Evolutionary conservation across 768 basidiomycete genomes (phyloP), one percentile per base, ranked within the genome.

Genomic region (Phaeotremella skinneri): DNA sequence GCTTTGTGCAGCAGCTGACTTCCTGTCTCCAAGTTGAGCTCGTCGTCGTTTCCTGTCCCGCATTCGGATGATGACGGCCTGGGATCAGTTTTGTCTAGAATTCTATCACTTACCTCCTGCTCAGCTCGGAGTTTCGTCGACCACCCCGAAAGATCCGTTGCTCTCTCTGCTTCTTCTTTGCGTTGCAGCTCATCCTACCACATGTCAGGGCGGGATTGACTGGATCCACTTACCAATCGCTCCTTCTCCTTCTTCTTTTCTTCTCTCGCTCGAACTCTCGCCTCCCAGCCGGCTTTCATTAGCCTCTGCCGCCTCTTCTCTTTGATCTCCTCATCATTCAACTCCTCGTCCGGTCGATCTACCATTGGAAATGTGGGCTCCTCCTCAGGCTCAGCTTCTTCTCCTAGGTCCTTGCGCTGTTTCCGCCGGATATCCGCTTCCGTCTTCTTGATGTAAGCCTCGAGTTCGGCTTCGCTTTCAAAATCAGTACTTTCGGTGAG

Each of bases 271-370:
- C 90, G 85, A 31, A 85, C 84, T 21, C 96, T 86, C 0, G 93
- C 91, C 58, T 98, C 94, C 75, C 87, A 92, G 0, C 90, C 90
- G 0, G 92, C 91, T 76, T 96, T 98, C 79, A 93, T 80, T 30
- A 98, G 81, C 64, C 85, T 88, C 74, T 99, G 96, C 69, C 87
- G 89, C 70, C 86, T 86, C 80, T 98, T 99, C 77, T 99, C 96
- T 74, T 90, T 97, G 32, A 97, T 74, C 25, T 85, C 83, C 39
- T 94, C 92, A 70, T 98, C 93, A 67, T 90, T 89, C 62, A 92
- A 87, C 58, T 94, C 88, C 4, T 84, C 86, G 76, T 99, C 96
- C 0, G 92, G 91, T 1, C 88, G 81, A 68, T 96, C 91, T n/a
- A 94, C 80, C 1, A 99, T 81, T 20, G 90, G 92, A 80, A 92